These are phyloP conservation scores for Russula sp. DNA, from an alignment of 768 basidiomycete genomes.

Conservation along the genomic window DNA sequence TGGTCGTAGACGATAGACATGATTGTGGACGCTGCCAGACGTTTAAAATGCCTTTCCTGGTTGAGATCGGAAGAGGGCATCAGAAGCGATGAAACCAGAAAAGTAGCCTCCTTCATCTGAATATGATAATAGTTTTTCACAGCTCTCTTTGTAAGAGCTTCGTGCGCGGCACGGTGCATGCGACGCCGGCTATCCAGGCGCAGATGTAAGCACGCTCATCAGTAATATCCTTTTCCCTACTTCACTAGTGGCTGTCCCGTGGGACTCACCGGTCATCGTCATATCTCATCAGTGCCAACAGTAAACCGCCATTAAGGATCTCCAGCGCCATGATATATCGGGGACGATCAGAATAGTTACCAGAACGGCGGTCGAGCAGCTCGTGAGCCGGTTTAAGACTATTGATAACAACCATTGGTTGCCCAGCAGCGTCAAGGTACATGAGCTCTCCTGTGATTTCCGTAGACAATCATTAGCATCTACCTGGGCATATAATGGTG, in stretches of 20 bases:
- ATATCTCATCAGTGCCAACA: too few species aligned
- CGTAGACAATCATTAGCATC: neutral
- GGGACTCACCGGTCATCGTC: too few species aligned
- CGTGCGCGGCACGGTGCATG: slow-evolving; percentile 38
- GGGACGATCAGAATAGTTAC: slow-evolving; percentile 35
- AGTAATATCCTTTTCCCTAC: too few species aligned
- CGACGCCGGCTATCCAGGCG: slow-evolving; percentile 40
- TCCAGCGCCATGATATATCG: slow-evolving; percentile 19
- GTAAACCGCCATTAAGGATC: too few species aligned
- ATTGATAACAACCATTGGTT: slow-evolving; percentile 24
- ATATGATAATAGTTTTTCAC: slow-evolving; percentile 31
- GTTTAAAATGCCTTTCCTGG: slow-evolving; percentile 36
- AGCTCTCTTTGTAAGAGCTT: slow-evolving; percentile 34
- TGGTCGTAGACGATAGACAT: slow-evolving; percentile 34
- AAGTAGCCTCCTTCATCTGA: slow-evolving; percentile 35
- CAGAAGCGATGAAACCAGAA: slow-evolving; percentile 35
- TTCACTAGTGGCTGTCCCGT: too few species aligned
- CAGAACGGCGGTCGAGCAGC: slow-evolving; percentile 34
- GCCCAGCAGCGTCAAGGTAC: slow-evolving; percentile 29
- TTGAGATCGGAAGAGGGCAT: slow-evolving; percentile 29
- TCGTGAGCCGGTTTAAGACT: slow-evolving; percentile 3
- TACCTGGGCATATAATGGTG: too few species aligned
- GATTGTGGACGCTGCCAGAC: slow-evolving; percentile 33
- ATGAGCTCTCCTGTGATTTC: slow-evolving; percentile 25
- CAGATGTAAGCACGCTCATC: neutral